Percentiles rank a stretch among this genome's conserved stretches.
Evolutionary conservation across 148 eudicot genomes (phyloP).

Genomic region (Arctostaphylos glauca): DNA sequence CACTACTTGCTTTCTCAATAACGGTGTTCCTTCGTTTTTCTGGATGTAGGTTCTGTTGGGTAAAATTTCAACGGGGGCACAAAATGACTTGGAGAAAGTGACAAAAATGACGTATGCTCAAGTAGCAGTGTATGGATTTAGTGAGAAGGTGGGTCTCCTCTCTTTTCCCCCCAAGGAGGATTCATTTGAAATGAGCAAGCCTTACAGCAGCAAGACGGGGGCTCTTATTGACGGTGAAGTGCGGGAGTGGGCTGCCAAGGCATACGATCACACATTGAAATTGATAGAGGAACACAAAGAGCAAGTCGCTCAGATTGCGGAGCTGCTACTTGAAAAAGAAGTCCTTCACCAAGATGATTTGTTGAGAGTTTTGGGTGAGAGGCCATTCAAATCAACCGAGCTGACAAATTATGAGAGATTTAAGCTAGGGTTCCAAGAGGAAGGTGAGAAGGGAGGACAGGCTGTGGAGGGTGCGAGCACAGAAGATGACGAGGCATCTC

Average conservation of each 20-base stretch:
- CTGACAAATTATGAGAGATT: conserved; percentile 69
- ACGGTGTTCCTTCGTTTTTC: not conserved
- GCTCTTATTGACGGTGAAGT: conserved; percentile 78
- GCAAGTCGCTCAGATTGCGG: conserved; percentile 72
- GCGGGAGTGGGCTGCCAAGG: conserved; percentile 79
- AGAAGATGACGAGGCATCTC: conserved; percentile 46
- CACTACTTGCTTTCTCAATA: not conserved
- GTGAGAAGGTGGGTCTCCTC: conserved; percentile 86
- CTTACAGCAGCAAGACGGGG: conserved; percentile 85
- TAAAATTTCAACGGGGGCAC: conserved; percentile 88
- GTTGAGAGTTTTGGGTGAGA: conserved; percentile 69
- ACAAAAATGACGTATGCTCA: conserved; percentile 92
- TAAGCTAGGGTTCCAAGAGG: conserved; percentile 57
- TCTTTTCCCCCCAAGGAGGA: conserved; percentile 82
- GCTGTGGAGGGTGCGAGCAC: conserved; percentile 25
- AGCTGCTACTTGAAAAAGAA: conserved; percentile 77
- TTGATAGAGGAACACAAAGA: conserved; percentile 73
- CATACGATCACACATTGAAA: conserved; percentile 57
- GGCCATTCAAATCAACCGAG: conserved; percentile 64
- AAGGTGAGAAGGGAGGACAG: conserved; percentile 26
- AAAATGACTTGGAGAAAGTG: conserved; percentile 85
- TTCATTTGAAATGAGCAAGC: conserved; percentile 63
- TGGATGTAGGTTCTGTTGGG: conserved; percentile 66
- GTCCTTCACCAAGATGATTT: conserved; percentile 88
- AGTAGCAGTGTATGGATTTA: conserved; percentile 86